Conservation (phyloP, 345 rosid genomes). For the Passiflora organensis region DNA sequence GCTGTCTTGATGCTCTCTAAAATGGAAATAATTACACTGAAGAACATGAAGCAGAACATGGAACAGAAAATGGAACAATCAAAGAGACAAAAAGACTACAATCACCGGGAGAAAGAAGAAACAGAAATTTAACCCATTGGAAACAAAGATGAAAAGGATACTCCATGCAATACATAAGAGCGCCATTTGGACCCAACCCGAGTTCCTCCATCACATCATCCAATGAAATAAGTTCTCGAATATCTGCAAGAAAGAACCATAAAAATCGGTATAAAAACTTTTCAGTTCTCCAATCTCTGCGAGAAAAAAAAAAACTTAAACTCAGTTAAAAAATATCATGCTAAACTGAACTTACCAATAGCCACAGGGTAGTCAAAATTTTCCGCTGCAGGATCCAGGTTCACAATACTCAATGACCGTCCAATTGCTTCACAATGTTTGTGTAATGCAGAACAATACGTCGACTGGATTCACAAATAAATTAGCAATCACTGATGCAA, state of each 20-base stretch:
- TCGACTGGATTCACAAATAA: conserved; percentile 44
- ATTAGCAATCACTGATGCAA: neutral
- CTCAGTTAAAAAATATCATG: neutral
- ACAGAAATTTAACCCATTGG: neutral
- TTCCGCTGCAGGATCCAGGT: conserved; percentile 94
- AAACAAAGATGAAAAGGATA: conserved; percentile 47
- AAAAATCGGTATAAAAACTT: neutral
- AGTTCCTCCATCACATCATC: conserved; percentile 94
- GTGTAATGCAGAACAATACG: conserved; percentile 77
- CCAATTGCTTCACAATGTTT: conserved; percentile 63
- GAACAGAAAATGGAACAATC: neutral
- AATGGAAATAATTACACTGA: too few species aligned
- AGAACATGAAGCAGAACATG: neutral
- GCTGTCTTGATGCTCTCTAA: neutral
- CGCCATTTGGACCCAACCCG: conserved; percentile 89
- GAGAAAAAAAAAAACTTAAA: neutral
- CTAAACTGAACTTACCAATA: conserved; percentile 47
- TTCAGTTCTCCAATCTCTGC: neutral
- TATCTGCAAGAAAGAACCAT: conserved; percentile 45
- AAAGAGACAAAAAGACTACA: neutral
- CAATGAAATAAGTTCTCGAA: conserved; percentile 77
- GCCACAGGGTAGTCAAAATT: conserved; percentile 85
- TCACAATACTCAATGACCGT: conserved; percentile 61
- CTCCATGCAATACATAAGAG: conserved; percentile 93
- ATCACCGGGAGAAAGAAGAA: neutral